Percentiles rank a stretch among this genome's conserved stretches.
These are phyloP conservation scores for Trichoderma brevicompactum DNA, from an alignment of 2,329 filamentous ascomycete species.

Conservation along the genomic window DNA sequence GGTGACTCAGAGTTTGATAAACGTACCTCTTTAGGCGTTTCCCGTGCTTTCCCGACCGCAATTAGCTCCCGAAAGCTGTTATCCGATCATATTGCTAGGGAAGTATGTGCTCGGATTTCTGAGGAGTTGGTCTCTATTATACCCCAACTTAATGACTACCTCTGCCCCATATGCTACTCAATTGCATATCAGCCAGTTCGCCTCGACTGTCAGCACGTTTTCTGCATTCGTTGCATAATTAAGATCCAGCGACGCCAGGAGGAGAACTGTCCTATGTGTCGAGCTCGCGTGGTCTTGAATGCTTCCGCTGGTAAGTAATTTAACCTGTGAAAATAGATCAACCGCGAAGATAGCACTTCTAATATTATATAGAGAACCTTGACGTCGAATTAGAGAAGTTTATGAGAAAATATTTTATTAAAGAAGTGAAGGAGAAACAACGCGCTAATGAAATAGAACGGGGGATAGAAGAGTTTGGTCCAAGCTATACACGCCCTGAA, in stretches of 20 bases:
- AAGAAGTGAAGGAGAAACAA: slow-evolving; percentile 69
- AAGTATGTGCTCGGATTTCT: slow-evolving; percentile 75
- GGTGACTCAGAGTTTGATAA: slow-evolving; percentile 78
- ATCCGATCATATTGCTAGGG: slow-evolving; percentile 70
- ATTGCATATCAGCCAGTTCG: slow-evolving; percentile 83
- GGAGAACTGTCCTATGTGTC: slow-evolving; percentile 75
- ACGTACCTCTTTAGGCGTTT: slow-evolving; percentile 73
- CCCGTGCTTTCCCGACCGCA: slow-evolving; percentile 62
- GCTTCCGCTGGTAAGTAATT: slow-evolving; percentile 64
- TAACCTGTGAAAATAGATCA: background rate
- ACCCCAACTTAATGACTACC: slow-evolving; percentile 82
- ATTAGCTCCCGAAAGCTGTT: slow-evolving; percentile 65
- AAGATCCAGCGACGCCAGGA: slow-evolving; percentile 74
- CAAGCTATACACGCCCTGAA: slow-evolving; percentile 62
- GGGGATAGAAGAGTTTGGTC: slow-evolving; percentile 73
- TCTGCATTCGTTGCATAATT: slow-evolving; percentile 83
- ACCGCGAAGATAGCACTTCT: background rate
- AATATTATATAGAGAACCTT: slow-evolving; percentile 60
- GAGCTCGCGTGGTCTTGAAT: slow-evolving; percentile 70
- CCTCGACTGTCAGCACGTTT: slow-evolving; percentile 74
- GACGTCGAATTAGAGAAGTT: slow-evolving; percentile 71
- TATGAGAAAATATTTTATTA: slow-evolving; percentile 75
- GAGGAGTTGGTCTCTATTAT: slow-evolving; percentile 73
- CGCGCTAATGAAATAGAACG: slow-evolving; percentile 74
- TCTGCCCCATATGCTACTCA: slow-evolving; percentile 78